Evolutionary conservation across 1,284 basidiomycete genomes (phyloP).

Genomic region (Exobasidium rhododendri): DNA sequence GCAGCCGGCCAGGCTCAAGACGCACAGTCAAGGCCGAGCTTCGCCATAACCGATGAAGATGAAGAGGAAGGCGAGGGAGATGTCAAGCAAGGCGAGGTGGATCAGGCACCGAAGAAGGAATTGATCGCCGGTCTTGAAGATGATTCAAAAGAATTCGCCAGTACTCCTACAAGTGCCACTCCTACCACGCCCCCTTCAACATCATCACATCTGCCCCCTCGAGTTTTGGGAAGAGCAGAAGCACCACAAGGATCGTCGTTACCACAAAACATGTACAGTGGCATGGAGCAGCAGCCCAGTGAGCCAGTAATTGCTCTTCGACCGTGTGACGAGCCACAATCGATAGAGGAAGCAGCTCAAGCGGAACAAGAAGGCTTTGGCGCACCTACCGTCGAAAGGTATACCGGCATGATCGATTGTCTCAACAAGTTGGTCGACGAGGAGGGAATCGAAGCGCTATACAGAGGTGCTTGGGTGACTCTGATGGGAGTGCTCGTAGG

Average conservation of each 20-base stretch:
- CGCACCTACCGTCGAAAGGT: constrained; percentile 44
- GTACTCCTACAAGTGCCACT: not conserved
- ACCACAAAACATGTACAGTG: constrained; percentile 1
- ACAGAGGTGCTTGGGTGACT: constrained; percentile 47
- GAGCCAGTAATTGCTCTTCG: constrained; percentile 53
- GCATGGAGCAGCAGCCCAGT: constrained; percentile 14
- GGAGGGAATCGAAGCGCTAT: constrained; percentile 49
- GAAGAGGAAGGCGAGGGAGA: constrained; percentile 27
- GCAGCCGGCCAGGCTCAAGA: constrained; percentile 13
- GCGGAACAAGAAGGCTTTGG: constrained; percentile 46
- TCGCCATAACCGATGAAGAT: constrained; percentile 45
- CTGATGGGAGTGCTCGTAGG: constrained; percentile 21
- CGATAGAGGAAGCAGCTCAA: constrained; percentile 23
- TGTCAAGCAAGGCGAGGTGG: not conserved
- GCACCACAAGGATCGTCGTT: constrained; percentile 1
- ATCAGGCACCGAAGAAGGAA: constrained; percentile 9
- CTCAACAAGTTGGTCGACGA: constrained; percentile 51
- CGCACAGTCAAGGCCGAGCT: constrained; percentile 29
- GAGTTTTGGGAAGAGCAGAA: not conserved
- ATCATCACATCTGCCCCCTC: not conserved
- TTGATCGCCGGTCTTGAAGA: constrained; percentile 1
- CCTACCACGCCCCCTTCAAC: not conserved
- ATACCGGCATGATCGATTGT: constrained; percentile 45
- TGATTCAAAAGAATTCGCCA: not conserved
- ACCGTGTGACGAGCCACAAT: constrained; percentile 39